Conservation (phyloP, 202 grass and related monocot genomes). For the Alloteropsis angusta region DNA sequence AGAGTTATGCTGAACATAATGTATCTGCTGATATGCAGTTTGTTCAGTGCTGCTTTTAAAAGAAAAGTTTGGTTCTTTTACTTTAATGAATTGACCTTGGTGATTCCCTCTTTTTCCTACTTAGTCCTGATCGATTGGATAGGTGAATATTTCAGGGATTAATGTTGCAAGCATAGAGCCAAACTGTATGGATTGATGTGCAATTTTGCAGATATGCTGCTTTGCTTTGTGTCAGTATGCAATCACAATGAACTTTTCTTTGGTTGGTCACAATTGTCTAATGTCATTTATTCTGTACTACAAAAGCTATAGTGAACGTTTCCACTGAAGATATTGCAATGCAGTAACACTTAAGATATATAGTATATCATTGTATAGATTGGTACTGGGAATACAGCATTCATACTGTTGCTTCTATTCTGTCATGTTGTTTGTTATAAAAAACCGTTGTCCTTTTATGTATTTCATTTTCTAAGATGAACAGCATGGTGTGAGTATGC, state of each 20-base stretch:
- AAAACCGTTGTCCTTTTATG: neutral
- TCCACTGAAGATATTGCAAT: neutral
- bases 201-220: neutral
- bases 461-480: neutral
- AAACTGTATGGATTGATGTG: neutral
- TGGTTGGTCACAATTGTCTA: neutral
- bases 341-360: neutral
- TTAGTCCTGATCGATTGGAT: neutral
- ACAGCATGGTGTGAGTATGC: neutral
- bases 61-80: neutral
- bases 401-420: neutral
- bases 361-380: neutral
- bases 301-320: neutral
- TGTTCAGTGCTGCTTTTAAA: neutral
- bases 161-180: neutral
- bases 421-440: neutral
- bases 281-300: neutral
- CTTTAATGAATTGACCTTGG: neutral
- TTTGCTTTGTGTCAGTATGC: constrained; percentile 4
- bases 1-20: constrained; percentile 13
- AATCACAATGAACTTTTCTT: neutral
- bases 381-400: neutral
- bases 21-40: constrained; percentile 14
- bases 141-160: neutral
- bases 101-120: neutral